phyloP scores from a whole-genome alignment of 208 protist genomes.

The Strigomonas galati region DNA sequence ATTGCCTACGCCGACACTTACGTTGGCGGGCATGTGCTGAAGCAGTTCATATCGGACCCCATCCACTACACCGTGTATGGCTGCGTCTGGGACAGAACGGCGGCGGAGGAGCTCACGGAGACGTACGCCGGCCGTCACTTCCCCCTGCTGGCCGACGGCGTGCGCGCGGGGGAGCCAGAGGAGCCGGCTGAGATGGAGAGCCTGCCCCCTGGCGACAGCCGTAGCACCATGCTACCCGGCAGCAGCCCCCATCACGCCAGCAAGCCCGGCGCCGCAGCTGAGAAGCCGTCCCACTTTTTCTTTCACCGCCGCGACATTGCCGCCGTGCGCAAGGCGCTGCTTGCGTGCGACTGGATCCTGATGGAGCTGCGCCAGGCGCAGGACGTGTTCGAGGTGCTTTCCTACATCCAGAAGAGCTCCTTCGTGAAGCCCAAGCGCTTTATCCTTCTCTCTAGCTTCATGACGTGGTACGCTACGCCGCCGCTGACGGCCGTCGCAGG shows the following conservation, averaged over 20 bases:
- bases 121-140: constrained; percentile 2
- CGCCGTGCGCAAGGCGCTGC: constrained; percentile 53
- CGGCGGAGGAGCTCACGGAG: constrained; percentile 30
- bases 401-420: constrained; percentile 56
- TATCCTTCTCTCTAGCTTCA: constrained; percentile 82
- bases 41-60: constrained; percentile 51
- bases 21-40: constrained; percentile 54
- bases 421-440: constrained; percentile 75
- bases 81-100: constrained; percentile 68
- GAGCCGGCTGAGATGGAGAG: background rate
- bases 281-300: constrained; percentile 14
- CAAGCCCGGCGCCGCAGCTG: background rate
- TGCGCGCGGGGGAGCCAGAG: no score
- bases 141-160: background rate
- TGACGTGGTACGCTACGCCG: constrained; percentile 89
- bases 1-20: constrained; percentile 83
- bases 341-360: constrained; percentile 74
- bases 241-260: background rate
- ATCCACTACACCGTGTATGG: constrained; percentile 57
- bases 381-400: constrained; percentile 80
- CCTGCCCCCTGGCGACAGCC: background rate
- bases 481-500: constrained; percentile 31
- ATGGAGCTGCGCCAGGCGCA: constrained; percentile 78
- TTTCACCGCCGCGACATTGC: constrained; percentile 63
- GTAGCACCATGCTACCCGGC: constrained; percentile 4